Evolutionary conservation across 2,329 filamentous ascomycete species (phyloP).

Genomic region (Fusarium proliferatum): DNA sequence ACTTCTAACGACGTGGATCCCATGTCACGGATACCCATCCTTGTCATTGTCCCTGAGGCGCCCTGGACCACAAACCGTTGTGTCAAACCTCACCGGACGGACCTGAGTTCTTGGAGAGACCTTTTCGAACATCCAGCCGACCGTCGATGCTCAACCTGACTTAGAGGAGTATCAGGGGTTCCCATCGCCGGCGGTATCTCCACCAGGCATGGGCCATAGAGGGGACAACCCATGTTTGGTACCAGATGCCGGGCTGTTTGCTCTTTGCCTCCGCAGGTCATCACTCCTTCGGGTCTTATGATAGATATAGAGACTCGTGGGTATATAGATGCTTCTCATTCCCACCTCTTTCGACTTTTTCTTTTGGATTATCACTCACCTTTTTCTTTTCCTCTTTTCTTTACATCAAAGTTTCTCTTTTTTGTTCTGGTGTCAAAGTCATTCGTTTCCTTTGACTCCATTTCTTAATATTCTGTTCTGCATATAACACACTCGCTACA

Average conservation of each 20-base stretch:
- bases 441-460: constrained; percentile 65
- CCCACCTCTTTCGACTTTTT: constrained; percentile 35
- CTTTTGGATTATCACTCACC: constrained; percentile 41
- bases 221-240: constrained; percentile 28
- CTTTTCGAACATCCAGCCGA: constrained; percentile 23
- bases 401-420: constrained; percentile 41
- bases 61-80: constrained; percentile 34
- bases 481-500: constrained; percentile 39
- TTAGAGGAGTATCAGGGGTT: constrained; percentile 24
- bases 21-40: constrained; percentile 17
- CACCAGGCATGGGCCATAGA: constrained; percentile 34
- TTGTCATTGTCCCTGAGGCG: constrained; percentile 36
- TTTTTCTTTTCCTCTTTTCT: constrained; percentile 45
- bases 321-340: constrained; percentile 46
- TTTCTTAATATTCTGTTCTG: constrained; percentile 45
- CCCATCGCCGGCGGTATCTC: constrained; percentile 31
- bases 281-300: constrained; percentile 1
- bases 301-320: constrained; percentile 18
- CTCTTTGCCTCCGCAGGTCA: constrained; percentile 31
- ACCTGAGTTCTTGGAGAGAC: constrained; percentile 34
- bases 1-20: constrained; percentile 17
- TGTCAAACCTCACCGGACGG: constrained; percentile 39
- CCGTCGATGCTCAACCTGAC: constrained; percentile 24
- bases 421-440: constrained; percentile 58
- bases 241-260: constrained; percentile 38